These are phyloP conservation scores for Aspergillus asperescens DNA, from an alignment of 495 filamentous ascomycete genomes.

Conservation along the genomic window DNA sequence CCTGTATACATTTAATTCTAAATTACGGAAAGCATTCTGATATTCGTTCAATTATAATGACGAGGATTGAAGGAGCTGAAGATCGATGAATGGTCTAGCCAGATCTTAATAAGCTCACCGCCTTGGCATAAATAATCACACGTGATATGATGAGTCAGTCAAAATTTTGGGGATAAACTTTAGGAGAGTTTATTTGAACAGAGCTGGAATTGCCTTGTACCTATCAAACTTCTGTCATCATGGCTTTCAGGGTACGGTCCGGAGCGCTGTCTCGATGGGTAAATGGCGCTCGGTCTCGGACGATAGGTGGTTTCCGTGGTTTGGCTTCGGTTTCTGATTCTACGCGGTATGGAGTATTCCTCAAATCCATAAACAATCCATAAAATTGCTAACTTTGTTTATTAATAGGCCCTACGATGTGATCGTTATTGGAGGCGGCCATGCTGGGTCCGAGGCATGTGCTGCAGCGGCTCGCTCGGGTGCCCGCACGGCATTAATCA, in stretches of 20 bases:
- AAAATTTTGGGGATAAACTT: not conserved
- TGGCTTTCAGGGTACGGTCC: constrained; percentile 36
- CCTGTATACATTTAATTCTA: too few species aligned
- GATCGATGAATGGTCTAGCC: too few species aligned
- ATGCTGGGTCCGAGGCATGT: constrained; percentile 91
- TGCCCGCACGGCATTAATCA: constrained; percentile 84
- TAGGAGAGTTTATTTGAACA: not conserved
- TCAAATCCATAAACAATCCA: not conserved
- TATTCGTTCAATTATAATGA: too few species aligned
- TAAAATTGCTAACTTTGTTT: not conserved
- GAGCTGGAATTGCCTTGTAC: not conserved
- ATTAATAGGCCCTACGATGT: constrained; percentile 73
- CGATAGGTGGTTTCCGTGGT: constrained; percentile 23
- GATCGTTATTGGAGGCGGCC: constrained; percentile 89
- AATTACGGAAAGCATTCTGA: too few species aligned
- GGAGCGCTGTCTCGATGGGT: constrained; percentile 30
- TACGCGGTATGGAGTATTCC: constrained; percentile 30
- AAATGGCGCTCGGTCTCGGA: constrained; percentile 22
- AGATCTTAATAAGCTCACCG: too few species aligned
- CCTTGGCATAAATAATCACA: not conserved
- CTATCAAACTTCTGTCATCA: constrained; percentile 9
- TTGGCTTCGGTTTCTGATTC: constrained; percentile 47
- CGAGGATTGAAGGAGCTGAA: too few species aligned
- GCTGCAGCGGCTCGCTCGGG: constrained; percentile 89
- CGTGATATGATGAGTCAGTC: constrained; percentile 2